A percentile compares a stretch with the other conserved stretches of the same genome.
These are phyloP conservation scores for Hypomyces rosellus DNA, from an alignment of 2,329 filamentous ascomycete species.

Conservation along the genomic window DNA sequence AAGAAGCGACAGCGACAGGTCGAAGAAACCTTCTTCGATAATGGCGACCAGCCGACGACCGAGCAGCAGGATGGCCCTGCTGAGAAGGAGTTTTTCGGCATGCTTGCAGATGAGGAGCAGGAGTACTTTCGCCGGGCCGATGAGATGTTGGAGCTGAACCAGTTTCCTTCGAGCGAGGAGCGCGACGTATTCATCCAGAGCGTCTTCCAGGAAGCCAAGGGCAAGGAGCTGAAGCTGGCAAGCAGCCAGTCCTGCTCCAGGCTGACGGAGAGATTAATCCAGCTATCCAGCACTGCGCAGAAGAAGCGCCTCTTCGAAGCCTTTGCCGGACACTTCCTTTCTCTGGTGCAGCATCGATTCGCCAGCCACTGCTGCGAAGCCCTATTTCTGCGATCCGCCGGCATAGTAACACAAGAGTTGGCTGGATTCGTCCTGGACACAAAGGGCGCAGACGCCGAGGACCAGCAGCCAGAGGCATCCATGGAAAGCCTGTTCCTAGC, in stretches of 20 bases:
- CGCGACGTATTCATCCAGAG: conserved; percentile 66
- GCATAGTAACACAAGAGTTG: conserved; percentile 69
- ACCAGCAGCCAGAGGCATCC: conserved; percentile 47
- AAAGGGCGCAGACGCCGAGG: conserved; percentile 37
- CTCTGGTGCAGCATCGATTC: conserved; percentile 90
- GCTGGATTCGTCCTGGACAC: conserved; percentile 39
- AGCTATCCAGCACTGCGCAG: conserved; percentile 70
- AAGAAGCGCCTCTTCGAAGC: conserved; percentile 82
- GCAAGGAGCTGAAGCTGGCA: conserved; percentile 92
- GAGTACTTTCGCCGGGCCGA: conserved; percentile 92
- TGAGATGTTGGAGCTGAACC: conserved; percentile 82
- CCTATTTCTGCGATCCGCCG: conserved; percentile 77
- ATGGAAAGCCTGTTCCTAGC: conserved; percentile 83
- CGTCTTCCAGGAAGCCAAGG: conserved; percentile 78
- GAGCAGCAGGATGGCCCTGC: conserved; percentile 21
- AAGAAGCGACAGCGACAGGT: conserved; percentile 21
- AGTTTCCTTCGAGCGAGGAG: conserved; percentile 73
- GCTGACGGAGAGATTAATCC: conserved; percentile 84
- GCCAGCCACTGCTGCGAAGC: conserved; percentile 96
- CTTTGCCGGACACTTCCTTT: conserved; percentile 80
- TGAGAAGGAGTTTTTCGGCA: conserved; percentile 80
- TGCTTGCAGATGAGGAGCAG: conserved; percentile 87
- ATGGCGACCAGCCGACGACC: conserved; percentile 15
- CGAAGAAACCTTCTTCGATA: conserved; percentile 17
- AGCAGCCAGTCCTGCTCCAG: conserved; percentile 94